These are phyloP conservation scores for Naganishia antarctica DNA, from an alignment of 768 basidiomycete genomes.

Conservation along the genomic window DNA sequence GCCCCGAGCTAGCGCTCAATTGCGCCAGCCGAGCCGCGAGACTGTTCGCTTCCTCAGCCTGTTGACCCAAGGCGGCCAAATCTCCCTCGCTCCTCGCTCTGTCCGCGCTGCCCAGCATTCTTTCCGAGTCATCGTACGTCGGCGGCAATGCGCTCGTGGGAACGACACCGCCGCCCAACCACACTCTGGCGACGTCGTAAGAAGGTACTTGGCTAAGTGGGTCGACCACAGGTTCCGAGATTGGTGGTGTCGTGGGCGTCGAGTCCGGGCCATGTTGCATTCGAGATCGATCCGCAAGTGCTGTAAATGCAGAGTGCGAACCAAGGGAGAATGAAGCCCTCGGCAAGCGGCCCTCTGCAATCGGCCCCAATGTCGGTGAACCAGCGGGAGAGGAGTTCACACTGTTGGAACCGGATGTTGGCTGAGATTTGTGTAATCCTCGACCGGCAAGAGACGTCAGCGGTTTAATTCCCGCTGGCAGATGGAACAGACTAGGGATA, in stretches of 20 bases:
- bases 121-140: conserved; percentile 71
- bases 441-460: conserved; percentile 34
- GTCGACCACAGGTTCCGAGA: conserved; percentile 33
- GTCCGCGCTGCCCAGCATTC: conserved; percentile 33
- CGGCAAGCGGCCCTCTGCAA: neutral
- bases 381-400: conserved; percentile 21
- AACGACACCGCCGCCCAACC: conserved; percentile 80
- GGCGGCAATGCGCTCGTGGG: conserved; percentile 77
- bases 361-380: conserved; percentile 14
- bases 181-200: conserved; percentile 79
- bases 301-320: conserved; percentile 27
- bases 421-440: conserved; percentile 26
- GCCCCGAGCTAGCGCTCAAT: neutral
- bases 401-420: conserved; percentile 7
- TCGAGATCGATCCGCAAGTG: conserved; percentile 22
- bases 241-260: conserved; percentile 12
- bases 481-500: conserved; percentile 38
- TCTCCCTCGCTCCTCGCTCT: conserved; percentile 31
- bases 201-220: conserved; percentile 73
- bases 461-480: conserved; percentile 40
- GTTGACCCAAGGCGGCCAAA: conserved; percentile 9
- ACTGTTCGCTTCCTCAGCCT: conserved; percentile 17
- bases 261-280: conserved; percentile 18
- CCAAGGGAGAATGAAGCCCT: conserved; percentile 27
- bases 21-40: conserved; percentile 5